These are phyloP conservation scores for Paxillus rubicundulus DNA, from an alignment of 768 basidiomycete species.

Conservation along the genomic window DNA sequence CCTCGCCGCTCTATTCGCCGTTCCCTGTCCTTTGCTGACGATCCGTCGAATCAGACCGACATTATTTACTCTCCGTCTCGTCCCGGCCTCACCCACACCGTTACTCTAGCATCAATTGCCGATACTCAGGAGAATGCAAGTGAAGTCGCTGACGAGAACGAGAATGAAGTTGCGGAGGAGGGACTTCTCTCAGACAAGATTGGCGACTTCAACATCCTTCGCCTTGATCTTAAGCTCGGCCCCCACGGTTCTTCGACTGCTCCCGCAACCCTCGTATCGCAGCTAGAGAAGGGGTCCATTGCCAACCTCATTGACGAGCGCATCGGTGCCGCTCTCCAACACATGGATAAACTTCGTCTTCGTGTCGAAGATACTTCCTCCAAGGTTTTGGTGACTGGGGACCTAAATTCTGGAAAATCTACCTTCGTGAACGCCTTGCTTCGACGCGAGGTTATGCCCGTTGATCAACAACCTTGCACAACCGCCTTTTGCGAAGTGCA, in stretches of 20 bases:
- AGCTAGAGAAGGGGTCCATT: constrained; percentile 90
- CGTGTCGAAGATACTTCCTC: constrained; percentile 91
- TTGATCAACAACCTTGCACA: constrained; percentile 97
- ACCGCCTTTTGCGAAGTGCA: constrained; percentile 97
- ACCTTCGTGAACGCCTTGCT: constrained; percentile 97
- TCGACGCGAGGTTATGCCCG: constrained; percentile 87
- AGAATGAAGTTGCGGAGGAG: constrained; percentile 27
- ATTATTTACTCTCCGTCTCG: constrained; percentile 56
- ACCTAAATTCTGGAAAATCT: constrained; percentile 97
- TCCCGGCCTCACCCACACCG: constrained; percentile 51
- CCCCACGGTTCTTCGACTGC: constrained; percentile 60
- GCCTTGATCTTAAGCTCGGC: constrained; percentile 90
- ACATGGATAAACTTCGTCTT: constrained; percentile 80
- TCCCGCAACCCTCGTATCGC: constrained; percentile 75
- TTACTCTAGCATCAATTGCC: constrained; percentile 54
- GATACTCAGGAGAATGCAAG: constrained; percentile 41
- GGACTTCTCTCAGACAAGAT: constrained; percentile 41
- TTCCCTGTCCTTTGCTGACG: constrained; percentile 83
- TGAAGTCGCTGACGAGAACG: constrained; percentile 13
- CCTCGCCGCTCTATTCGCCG: constrained; percentile 50
- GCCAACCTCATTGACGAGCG: constrained; percentile 89
- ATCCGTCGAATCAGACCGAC: constrained; percentile 64
- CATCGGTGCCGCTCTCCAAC: constrained; percentile 66
- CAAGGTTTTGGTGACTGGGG: constrained; percentile 96
- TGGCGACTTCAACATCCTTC: constrained; percentile 82